phyloP scores from a whole-genome alignment of 306 rosid species.

The Quercus parvula region DNA sequence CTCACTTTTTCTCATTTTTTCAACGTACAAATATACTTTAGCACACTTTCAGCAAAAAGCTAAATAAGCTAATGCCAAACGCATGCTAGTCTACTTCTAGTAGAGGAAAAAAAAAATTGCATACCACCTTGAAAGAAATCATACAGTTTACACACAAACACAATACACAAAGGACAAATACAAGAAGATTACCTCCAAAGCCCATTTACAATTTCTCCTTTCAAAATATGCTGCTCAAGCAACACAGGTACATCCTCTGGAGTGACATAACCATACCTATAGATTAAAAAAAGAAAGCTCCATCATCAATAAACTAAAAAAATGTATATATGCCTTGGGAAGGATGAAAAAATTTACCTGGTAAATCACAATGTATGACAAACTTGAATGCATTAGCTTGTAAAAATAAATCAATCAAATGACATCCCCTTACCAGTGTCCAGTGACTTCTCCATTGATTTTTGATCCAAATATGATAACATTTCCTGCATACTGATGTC shows the following conservation, averaged over 20 bases:
- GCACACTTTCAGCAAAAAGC: too few species aligned
- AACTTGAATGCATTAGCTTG: background rate
- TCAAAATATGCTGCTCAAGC: slow-evolving; percentile 74
- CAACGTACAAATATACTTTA: too few species aligned
- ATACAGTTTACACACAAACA: background rate
- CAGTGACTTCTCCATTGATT: slow-evolving; percentile 59
- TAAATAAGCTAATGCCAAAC: too few species aligned
- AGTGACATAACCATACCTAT: slow-evolving; percentile 92
- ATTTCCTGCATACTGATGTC: slow-evolving; percentile 87
- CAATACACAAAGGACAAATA: background rate
- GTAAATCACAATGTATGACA: background rate
- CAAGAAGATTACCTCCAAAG: slow-evolving; percentile 72
- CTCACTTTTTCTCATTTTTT: too few species aligned
- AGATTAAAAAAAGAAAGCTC: slow-evolving; percentile 4
- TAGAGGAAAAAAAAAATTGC: background rate
- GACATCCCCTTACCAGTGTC: slow-evolving; percentile 71
- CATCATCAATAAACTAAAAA: slow-evolving; percentile 12
- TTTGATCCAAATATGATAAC: slow-evolving; percentile 69
- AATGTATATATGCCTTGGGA: background rate
- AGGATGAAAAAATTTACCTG: background rate
- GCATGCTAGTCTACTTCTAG: background rate
- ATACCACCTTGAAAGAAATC: background rate
- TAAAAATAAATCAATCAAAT: background rate
- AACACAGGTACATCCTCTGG: slow-evolving; percentile 74
- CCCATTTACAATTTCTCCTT: slow-evolving; percentile 62